Base-by-base conservation (phyloP, 208 protist genomes). In the Acanthamoeba healyi region DNA sequence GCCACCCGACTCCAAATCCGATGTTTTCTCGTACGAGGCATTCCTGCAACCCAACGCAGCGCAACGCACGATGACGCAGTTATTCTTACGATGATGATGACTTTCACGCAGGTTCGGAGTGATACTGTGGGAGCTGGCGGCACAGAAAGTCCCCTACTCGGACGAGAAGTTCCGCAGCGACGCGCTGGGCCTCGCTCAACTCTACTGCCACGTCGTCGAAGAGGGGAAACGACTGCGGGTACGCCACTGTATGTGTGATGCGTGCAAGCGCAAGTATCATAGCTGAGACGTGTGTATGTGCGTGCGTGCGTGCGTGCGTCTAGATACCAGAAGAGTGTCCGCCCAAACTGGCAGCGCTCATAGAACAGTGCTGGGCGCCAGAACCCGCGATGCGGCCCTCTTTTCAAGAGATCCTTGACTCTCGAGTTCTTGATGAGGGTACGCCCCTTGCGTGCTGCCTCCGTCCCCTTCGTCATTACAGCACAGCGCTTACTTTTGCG, bases 61-160 rank as follows among this genome's bases (percentile, higher is more conserved):
- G n/a, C n/a, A n/a, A n/a, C 9, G 26, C 61, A 56, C 15, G 49
- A 1, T 5, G 15, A 56, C 4, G 49, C 49, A 22, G 49, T 19
- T 17, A 22, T 17, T 56, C 40, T 3, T 38, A n/a, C 26, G 74
- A 84, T 26, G 38, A n/a, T 44, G 74, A 84, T 17, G 74, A 58
- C 44, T 84, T 38, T n/a, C 14, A 34, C 40, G 38, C 32, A 38
- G n/a, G 2, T 84, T 42, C 58, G 44, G 14, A 7, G 19, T 38
- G 22, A 26, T 94, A 22, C 42, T 94, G 26, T 94, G 89, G 89
- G 89, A 94, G 54, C 63, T 94, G 32, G 63, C 81, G 24, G 56
- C 89, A 65, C 17, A 72, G 81, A n/a, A 54, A 49, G 46, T 81
- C 10, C 89, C 89, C 42, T 94, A 70, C 89, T 15, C 19, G 9